Conservation (phyloP, 2,329 filamentous ascomycete species). For the Pyrenochaeta sp. region DNA sequence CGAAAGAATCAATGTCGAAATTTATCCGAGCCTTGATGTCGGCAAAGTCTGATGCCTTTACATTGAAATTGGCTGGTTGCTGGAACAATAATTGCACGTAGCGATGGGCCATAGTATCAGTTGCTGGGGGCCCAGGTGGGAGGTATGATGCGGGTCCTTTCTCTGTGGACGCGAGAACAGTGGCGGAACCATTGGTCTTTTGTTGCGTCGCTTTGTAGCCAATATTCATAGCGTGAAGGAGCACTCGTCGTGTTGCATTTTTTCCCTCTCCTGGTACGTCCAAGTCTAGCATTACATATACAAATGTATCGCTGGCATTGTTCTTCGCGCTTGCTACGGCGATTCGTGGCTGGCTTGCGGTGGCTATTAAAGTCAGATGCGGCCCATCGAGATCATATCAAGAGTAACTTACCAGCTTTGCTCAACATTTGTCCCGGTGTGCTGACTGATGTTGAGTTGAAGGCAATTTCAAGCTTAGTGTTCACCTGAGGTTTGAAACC, state of each 20-base stretch:
- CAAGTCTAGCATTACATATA: slow-evolving; percentile 49
- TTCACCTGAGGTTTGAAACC: slow-evolving; percentile 40
- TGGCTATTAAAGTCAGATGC: slow-evolving; percentile 29
- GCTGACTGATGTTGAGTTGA: slow-evolving; percentile 40
- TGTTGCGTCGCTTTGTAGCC: slow-evolving; percentile 46
- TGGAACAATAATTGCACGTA: slow-evolving; percentile 47
- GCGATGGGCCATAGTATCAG: slow-evolving; percentile 43
- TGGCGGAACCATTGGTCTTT: slow-evolving; percentile 24
- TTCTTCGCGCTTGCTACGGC: slow-evolving; percentile 28
- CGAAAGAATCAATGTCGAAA: slow-evolving; percentile 42
- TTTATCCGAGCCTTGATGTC: slow-evolving; percentile 29
- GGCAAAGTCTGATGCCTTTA: slow-evolving; percentile 32
- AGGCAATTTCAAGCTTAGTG: slow-evolving; percentile 41
- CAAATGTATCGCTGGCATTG: slow-evolving; percentile 32
- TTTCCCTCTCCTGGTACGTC: slow-evolving; percentile 40
- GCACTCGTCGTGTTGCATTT: slow-evolving; percentile 34
- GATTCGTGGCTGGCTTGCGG: slow-evolving; percentile 36
- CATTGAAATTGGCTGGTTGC: slow-evolving; percentile 35
- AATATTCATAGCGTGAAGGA: slow-evolving; percentile 45
- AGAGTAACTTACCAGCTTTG: slow-evolving; percentile 35
- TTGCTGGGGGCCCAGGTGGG: slow-evolving; percentile 42
- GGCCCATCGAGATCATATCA: background rate
- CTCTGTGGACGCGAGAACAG: slow-evolving; percentile 36
- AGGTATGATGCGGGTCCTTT: slow-evolving; percentile 44
- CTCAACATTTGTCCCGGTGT: slow-evolving; percentile 37